phyloP scores from a whole-genome alignment of 1,284 basidiomycete species.

The Irpex sp. region DNA sequence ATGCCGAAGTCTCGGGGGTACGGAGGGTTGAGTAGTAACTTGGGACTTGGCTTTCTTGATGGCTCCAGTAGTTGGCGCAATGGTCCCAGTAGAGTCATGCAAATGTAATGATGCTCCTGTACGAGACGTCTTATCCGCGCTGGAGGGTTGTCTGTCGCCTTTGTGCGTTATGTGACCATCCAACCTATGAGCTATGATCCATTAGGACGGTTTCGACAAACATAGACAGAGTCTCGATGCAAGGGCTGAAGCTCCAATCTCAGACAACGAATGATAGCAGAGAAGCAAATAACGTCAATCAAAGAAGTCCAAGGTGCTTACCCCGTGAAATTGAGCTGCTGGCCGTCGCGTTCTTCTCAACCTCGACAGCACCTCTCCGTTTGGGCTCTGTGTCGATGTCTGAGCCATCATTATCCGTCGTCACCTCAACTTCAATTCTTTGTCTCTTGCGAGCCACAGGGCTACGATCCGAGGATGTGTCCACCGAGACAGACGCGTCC shows the following conservation, averaged over 20 bases:
- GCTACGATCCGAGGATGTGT: slow-evolving; percentile 17
- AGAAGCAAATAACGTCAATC: neutral
- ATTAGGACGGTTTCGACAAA: neutral
- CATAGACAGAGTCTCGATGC: neutral
- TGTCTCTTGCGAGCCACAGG: slow-evolving; percentile 20
- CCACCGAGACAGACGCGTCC: slow-evolving; percentile 25
- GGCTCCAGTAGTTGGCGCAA: neutral
- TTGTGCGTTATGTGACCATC: neutral
- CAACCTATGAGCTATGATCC: neutral
- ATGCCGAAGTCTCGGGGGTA: neutral
- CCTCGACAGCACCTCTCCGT: neutral
- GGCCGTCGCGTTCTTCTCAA: neutral
- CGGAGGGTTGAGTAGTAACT: neutral
- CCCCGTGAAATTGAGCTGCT: neutral
- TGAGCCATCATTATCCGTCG: neutral
- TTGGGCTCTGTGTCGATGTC: neutral
- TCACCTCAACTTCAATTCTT: slow-evolving; percentile 25
- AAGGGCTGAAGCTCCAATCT: too few species aligned
- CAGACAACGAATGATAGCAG: too few species aligned
- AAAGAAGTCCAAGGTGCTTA: neutral
- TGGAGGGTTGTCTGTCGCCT: neutral
- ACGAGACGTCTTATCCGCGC: neutral
- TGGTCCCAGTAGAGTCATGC: neutral
- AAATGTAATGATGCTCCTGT: neutral
- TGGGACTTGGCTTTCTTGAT: neutral